Base-by-base conservation (phyloP, 805 yeast species). In the Wickerhamomyces canadensis region DNA sequence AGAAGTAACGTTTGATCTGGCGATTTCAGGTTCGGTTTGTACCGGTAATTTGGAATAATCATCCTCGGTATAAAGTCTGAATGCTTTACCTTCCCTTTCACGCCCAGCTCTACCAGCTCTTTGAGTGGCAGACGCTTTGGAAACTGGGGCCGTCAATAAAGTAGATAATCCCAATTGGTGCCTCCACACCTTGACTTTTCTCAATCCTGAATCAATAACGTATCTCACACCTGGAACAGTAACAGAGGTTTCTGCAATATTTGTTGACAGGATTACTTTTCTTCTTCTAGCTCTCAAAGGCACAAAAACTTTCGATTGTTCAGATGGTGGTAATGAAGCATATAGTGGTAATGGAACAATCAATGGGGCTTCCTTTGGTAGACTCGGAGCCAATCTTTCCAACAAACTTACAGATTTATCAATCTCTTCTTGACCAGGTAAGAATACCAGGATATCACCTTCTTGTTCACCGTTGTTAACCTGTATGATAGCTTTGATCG, bases 31-130 rank as follows among this genome's bases (percentile, higher is more conserved):
- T 52, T 91, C 98, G 5, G 95, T 91, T 54, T 87, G 93, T 33
- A 68, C 64, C 1, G 83, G 79, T 37, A 93, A 64, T 44, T 71
- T 71, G 4, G 59, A 41, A 50, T 75, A 91, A 40, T 84, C 81
- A 2, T 64, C 56, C 49, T 91, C 98, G 34, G 84, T 78, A 58
- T 82, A 93, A 26, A 93, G 62, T 41, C 98, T 65, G 61, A 70
- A 93, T 31, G 93, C 85, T 58, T 91, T 91, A 30, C 99, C 99
- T 22, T 83, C 76, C 14, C 78, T 72, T 62, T 93, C 98, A 76
- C 99, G 86, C 44, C 99, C 99, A n/a, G 99, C 98, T 70, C 99
- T 84, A 58, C 99, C 99, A 32, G 89, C 79, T 61, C 99, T 70
- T 65, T 93, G 99, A 25, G 84, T 76, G 0, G 98, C 98, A 27